A percentile compares a stretch with the other conserved stretches of the same genome.
Conservation (phyloP, 2,329 filamentous ascomycete genomes). For the Cercospora sp. region DNA sequence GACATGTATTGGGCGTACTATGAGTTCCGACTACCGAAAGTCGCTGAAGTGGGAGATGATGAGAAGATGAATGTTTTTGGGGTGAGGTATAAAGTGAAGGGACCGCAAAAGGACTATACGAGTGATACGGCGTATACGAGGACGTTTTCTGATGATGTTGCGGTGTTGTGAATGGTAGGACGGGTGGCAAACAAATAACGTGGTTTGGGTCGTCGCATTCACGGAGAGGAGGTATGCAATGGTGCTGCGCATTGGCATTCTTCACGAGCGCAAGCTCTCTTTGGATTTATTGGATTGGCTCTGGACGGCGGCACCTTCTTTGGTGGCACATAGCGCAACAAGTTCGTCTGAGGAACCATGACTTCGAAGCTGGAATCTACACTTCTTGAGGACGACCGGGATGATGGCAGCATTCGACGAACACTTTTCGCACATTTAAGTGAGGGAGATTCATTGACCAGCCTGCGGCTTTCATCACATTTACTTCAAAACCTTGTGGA, state of each 20-base stretch:
- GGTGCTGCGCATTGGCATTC: neutral
- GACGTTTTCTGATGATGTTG: conserved; percentile 21
- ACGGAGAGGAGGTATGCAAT: neutral
- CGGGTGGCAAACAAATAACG: neutral
- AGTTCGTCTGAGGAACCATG: conserved; percentile 11
- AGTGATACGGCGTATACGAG: conserved; percentile 41
- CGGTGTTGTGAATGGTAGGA: conserved; percentile 14
- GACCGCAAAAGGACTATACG: conserved; percentile 42
- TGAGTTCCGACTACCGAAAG: conserved; percentile 54
- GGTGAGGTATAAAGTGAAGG: conserved; percentile 41
- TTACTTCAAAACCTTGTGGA: conserved; percentile 7
- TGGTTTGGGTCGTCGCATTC: neutral
- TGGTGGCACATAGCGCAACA: neutral
- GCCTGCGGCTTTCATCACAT: conserved; percentile 25
- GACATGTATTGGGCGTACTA: conserved; percentile 73
- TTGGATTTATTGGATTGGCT: neutral
- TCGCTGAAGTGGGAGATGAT: conserved; percentile 22
- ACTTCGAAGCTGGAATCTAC: conserved; percentile 26
- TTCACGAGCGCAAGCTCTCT: conserved; percentile 1
- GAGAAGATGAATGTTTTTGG: conserved; percentile 39
- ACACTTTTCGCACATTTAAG: conserved; percentile 21
- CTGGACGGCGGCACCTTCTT: neutral
- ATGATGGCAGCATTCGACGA: conserved; percentile 14
- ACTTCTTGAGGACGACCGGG: conserved; percentile 16
- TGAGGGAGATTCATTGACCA: conserved; percentile 18